Evolutionary conservation across 495 filamentous ascomycete species (phyloP), one percentile per base, ranked within the genome.

Genomic region (Talaromyces wortmannii): DNA sequence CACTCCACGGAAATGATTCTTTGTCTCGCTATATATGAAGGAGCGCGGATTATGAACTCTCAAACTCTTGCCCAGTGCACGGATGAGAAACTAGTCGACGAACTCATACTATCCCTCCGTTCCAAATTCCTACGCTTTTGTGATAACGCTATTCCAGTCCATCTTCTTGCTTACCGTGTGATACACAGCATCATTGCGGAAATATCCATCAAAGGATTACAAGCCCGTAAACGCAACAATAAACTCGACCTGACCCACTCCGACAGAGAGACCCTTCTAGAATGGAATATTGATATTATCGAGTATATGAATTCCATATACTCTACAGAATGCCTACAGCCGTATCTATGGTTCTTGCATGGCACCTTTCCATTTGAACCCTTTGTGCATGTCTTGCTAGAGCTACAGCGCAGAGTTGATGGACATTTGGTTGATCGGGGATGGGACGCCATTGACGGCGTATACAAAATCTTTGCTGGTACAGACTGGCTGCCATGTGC

Each of bases 1-100:
- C 58, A 63, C 0, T 70, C 80, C 4, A 92, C 87, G 6, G 89
- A 94, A 52, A 88, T 91, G 83, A 86, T 88, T 0, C 89, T 94
- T 61, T 84, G 81, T 48, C 71, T 95, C 6, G 36, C 13, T 8
- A 40, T 40, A 40, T 40, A 40, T 13, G 36, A 40, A 13, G 36
- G 8, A 8, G 36, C 36, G 8, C 36, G 36, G 36, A 2, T 40
- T 40, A 10, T 13, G 8, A 40, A 8, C 36, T 40, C 36, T 40
- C 2, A 10, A 40, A 2, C 8, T 10, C 60, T 65, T 45, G 70
- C 65, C 8, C 54, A 77, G 32, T 67, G 73, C 71, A 75, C 84
- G 4, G 77, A 80, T 52, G 83, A 85, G 57, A 66, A 78, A 33
- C 78, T 75, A 6, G 74, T 95, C 0, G 86, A 94, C 56, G 71